phyloP scores from a whole-genome alignment of 768 basidiomycete species.

The Amanita subjunquillea region DNA sequence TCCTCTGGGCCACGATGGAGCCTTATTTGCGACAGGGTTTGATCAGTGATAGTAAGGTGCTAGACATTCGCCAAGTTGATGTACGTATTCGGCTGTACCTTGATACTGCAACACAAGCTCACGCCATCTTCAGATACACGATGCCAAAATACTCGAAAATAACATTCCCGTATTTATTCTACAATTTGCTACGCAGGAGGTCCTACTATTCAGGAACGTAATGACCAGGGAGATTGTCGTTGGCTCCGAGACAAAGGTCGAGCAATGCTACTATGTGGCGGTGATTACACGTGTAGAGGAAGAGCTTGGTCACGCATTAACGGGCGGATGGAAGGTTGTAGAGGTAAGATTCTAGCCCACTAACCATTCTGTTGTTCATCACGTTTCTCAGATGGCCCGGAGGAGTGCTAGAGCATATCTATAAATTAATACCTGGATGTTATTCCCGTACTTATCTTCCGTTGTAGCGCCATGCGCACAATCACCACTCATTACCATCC shows the following conservation, averaged over 20 bases:
- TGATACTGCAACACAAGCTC: not conserved
- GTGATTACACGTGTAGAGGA: slow-evolving; percentile 83
- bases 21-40: slow-evolving; percentile 87
- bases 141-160: slow-evolving; percentile 86
- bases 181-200: slow-evolving; percentile 89
- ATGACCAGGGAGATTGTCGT: slow-evolving; percentile 81
- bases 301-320: slow-evolving; percentile 85
- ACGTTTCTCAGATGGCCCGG: slow-evolving; percentile 26
- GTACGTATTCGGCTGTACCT: slow-evolving; percentile 33
- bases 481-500: slow-evolving; percentile 15
- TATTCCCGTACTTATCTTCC: slow-evolving; percentile 12
- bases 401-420: slow-evolving; percentile 37
- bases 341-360: slow-evolving; percentile 49
- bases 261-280: slow-evolving; percentile 89
- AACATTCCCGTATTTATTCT: slow-evolving; percentile 85
- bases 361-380: slow-evolving; percentile 2
- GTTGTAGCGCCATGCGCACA: slow-evolving; percentile 8
- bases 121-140: slow-evolving; percentile 45
- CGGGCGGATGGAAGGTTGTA: slow-evolving; percentile 96
- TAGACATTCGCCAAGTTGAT: slow-evolving; percentile 97
- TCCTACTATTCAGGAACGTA: slow-evolving; percentile 83
- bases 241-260: slow-evolving; percentile 84
- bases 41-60: slow-evolving; percentile 84
- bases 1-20: slow-evolving; percentile 98
- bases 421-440: slow-evolving; percentile 12